These are phyloP conservation scores for Stemphylium beticola DNA, from an alignment of 2,329 filamentous ascomycete genomes.

Conservation along the genomic window DNA sequence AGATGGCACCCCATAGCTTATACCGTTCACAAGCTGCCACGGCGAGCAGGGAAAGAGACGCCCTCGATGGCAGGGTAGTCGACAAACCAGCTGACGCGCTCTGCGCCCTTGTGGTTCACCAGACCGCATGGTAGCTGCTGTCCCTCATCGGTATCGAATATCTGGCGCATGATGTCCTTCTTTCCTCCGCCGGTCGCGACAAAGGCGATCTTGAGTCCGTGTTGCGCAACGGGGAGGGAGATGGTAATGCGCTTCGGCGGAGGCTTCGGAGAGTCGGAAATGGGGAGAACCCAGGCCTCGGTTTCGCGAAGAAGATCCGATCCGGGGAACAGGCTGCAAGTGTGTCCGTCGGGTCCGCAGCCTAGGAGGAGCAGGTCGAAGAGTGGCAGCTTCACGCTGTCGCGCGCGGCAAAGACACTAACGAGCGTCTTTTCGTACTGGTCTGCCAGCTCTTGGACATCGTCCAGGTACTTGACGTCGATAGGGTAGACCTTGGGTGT, in stretches of 20 bases:
- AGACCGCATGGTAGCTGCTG: conserved; percentile 80
- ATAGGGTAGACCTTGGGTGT: conserved; percentile 80
- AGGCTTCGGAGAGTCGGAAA: conserved; percentile 93
- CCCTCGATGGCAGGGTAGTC: conserved; percentile 85
- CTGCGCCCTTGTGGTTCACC: conserved; percentile 82
- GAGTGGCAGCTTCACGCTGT: conserved; percentile 91
- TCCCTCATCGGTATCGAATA: conserved; percentile 80
- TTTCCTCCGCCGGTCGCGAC: conserved; percentile 89
- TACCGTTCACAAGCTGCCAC: conserved; percentile 65
- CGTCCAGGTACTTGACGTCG: conserved; percentile 70
- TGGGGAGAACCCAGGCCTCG: conserved; percentile 89
- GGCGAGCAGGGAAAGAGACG: conserved; percentile 75
- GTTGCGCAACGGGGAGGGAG: conserved; percentile 86
- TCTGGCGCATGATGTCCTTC: conserved; percentile 89
- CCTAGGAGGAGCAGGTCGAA: conserved; percentile 94
- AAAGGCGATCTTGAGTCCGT: conserved; percentile 86
- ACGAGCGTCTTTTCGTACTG: conserved; percentile 91
- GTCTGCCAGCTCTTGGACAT: conserved; percentile 91
- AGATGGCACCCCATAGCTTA: background rate
- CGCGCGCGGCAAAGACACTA: conserved; percentile 83
- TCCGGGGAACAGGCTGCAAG: conserved; percentile 92
- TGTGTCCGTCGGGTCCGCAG: conserved; percentile 95
- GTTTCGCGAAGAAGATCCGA: conserved; percentile 85
- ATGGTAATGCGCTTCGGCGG: conserved; percentile 90
- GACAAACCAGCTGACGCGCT: conserved; percentile 94